Evolutionary conservation across 306 rosid genomes (phyloP).

Genomic region (Cucurbita pepo): DNA sequence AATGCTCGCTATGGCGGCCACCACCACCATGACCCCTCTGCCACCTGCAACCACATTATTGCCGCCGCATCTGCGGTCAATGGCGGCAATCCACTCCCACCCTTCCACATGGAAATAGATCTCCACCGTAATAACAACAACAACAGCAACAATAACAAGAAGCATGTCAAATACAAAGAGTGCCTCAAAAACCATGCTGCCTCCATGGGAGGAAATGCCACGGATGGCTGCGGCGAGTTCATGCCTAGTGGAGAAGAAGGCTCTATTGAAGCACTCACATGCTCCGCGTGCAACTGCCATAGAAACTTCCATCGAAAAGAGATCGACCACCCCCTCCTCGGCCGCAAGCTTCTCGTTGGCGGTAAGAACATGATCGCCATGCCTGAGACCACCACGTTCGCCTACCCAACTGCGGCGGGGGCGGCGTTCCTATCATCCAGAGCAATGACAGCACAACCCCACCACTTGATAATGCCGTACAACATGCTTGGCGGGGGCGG

Average conservation of each 20-base stretch:
- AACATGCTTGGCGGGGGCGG: conserved; percentile 19
- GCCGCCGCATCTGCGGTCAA: conserved; percentile 9
- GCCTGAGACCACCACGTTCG: conserved; percentile 16
- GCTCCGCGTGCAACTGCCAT: conserved; percentile 85
- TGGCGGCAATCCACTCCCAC: neutral
- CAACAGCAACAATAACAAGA: neutral
- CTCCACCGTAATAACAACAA: neutral
- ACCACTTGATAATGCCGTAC: conserved; percentile 59
- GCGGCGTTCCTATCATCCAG: conserved; percentile 38
- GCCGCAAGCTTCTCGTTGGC: neutral
- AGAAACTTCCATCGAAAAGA: conserved; percentile 86
- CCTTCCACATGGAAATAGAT: neutral
- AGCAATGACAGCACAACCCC: conserved; percentile 20
- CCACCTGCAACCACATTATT: conserved; percentile 17
- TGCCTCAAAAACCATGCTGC: conserved; percentile 93
- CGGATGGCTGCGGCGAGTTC: conserved; percentile 89
- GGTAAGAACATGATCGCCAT: conserved; percentile 14
- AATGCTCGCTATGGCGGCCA: conserved; percentile 21
- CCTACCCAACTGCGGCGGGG: conserved; percentile 30
- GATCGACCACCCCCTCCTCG: conserved; percentile 12
- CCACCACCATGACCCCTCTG: conserved; percentile 16
- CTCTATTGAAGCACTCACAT: conserved; percentile 55
- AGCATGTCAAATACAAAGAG: conserved; percentile 41
- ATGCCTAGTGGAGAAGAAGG: conserved; percentile 86
- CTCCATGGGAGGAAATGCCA: conserved; percentile 78